These are phyloP conservation scores for Candida fluviatilis DNA, from an alignment of 805 yeast genomes.

Conservation along the genomic window DNA sequence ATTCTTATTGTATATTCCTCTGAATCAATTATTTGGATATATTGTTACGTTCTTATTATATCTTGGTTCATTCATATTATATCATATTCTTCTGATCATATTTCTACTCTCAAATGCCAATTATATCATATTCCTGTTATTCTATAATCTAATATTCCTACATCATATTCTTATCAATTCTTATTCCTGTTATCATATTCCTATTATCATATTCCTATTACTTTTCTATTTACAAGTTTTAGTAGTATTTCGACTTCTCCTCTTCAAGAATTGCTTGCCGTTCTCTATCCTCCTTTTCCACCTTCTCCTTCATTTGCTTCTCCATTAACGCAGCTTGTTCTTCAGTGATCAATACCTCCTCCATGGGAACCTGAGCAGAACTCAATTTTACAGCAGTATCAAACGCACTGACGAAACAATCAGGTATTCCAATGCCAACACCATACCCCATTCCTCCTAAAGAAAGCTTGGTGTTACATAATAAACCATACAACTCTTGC, in stretches of 20 bases:
- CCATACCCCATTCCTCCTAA: conserved; percentile 79
- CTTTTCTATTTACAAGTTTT: not conserved
- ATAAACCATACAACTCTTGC: conserved; percentile 25
- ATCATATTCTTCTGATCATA: no score
- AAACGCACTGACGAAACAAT: conserved; percentile 65
- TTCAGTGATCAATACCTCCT: not conserved
- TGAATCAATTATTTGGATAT: no score
- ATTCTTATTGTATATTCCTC: no score
- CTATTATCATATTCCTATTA: not conserved
- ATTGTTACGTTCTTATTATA: no score
- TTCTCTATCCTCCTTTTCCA: not conserved
- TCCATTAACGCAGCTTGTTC: not conserved
- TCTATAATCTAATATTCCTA: no score
- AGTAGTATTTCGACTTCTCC: conserved; percentile 2
- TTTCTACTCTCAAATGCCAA: no score
- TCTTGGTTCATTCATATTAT: no score
- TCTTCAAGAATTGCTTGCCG: not conserved
- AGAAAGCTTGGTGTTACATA: conserved; percentile 37
- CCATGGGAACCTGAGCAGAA: not conserved
- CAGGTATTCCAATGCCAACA: conserved; percentile 85
- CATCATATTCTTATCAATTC: no score
- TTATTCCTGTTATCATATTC: not conserved
- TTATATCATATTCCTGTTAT: no score
- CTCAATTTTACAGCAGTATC: conserved; percentile 42
- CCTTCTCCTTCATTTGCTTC: not conserved